Base-by-base conservation (phyloP, 495 filamentous ascomycete genomes). In the Filosporella fistucella region DNA sequence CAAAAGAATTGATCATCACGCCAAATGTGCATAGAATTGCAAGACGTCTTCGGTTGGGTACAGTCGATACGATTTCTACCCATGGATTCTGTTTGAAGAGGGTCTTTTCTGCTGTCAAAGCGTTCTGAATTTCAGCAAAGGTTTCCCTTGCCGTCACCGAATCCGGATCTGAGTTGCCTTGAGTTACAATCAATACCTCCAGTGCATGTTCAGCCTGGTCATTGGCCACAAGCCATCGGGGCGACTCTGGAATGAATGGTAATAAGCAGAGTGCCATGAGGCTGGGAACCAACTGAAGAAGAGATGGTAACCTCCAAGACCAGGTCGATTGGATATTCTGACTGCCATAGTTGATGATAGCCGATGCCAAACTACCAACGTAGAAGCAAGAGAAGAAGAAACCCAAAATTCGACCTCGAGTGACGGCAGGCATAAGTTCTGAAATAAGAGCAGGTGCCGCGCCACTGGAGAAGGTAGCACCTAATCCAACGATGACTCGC, bases 151-250 rank as follows among this genome's bases (percentile, higher is more conserved):
- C 60, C 5, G 46, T 24, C 2, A 47, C 37, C 39, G 63, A 56
- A 2, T 66, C 46, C 12, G 30, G 24, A 45, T 67, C 51, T 18
- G 65, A 68, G 44, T 67, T 63, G 16, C 59, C 58, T 22, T 68
- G 61, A 34, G 58, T 60, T 0, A 51, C 46, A 16, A 66, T 59
- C 6, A 74, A 57, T 21, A 70, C 63, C 5, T 32, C 10, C 10
- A 70, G 64, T 24, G 75, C 74, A 43, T 76, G 67, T 12, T 71
- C 70, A 14, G 65, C 54, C 6, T 68, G 62, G 37, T 70, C 76
- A 40, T 71, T 61, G 37, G 71, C 67, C 18, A 80, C 71, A 14
- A 80, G 65, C 77, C 77, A 82, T 51, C 77, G 72, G 11, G 78
- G 77, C 3, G 75, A 79, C 64, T 80, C 77, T 2, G 77, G 78